Percentiles rank a stretch among this genome's conserved stretches.
phyloP scores from a whole-genome alignment of 257 asterid species.

The Ajuga chamaepitys region DNA sequence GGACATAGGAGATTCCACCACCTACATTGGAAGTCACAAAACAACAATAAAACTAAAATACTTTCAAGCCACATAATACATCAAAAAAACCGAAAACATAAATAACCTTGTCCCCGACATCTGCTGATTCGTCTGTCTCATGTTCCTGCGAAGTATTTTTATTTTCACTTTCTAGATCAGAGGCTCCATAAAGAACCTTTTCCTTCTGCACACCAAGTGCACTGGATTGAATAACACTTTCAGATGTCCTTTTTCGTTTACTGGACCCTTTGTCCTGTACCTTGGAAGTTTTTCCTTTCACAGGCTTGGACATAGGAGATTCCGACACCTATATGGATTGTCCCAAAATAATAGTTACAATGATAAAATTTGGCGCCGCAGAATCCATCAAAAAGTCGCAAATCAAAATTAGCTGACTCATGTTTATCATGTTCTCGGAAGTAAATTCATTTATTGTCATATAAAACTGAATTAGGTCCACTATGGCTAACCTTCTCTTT shows the following conservation, averaged over 20 bases:
- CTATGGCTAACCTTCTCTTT: neutral
- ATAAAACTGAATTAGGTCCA: neutral
- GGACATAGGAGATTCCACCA: neutral
- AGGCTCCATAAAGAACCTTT: neutral
- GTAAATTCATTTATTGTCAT: neutral
- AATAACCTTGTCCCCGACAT: neutral
- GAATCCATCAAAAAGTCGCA: neutral
- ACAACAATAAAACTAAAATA: neutral
- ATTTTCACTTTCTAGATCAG: neutral
- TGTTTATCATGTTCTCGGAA: neutral
- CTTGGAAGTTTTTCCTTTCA: conserved; percentile 3
- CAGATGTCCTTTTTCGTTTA: neutral
- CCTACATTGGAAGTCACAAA: neutral
- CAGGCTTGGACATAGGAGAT: neutral
- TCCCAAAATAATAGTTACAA: neutral
- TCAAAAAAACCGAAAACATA: neutral
- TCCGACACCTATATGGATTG: neutral
- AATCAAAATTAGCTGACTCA: neutral
- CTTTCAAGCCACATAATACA: neutral
- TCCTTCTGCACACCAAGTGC: neutral
- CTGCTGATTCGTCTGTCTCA: neutral
- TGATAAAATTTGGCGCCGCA: neutral
- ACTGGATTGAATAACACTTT: neutral
- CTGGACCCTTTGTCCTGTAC: neutral
- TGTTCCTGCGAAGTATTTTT: neutral